A percentile compares a stretch with the other conserved stretches of the same genome.
These are phyloP conservation scores for Clitoria ternatea DNA, from an alignment of 306 rosid species.

Conservation along the genomic window DNA sequence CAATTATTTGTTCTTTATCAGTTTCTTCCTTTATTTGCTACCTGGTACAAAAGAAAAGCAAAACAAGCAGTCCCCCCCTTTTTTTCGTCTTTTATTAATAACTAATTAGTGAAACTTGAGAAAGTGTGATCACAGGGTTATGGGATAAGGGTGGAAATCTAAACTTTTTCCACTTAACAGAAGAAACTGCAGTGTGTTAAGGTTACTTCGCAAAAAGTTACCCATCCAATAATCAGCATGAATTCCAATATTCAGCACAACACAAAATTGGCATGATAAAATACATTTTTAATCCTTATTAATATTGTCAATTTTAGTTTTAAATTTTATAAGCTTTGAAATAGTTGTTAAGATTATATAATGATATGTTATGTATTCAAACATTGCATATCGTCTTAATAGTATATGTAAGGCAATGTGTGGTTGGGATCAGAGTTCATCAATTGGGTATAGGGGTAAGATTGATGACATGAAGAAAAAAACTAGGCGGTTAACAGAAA, in stretches of 20 bases:
- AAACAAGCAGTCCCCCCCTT: neutral
- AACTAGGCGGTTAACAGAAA: too few species aligned
- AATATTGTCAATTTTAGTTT: too few species aligned
- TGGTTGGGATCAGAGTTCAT: too few species aligned
- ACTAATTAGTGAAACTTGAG: neutral
- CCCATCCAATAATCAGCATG: neutral
- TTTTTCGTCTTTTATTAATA: neutral
- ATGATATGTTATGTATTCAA: too few species aligned
- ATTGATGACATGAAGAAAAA: too few species aligned
- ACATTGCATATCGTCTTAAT: too few species aligned
- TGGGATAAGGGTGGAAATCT: neutral
- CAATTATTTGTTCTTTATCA: neutral
- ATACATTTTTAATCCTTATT: too few species aligned
- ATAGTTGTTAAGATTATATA: too few species aligned
- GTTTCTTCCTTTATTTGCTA: slow-evolving; percentile 4
- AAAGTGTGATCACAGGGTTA: neutral
- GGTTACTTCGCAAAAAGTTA: neutral
- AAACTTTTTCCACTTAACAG: neutral
- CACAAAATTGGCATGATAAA: too few species aligned
- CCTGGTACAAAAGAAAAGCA: neutral
- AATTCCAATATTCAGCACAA: neutral
- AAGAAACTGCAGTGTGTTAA: neutral
- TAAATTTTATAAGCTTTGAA: too few species aligned
- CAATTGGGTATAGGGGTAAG: too few species aligned
- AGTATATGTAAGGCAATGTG: too few species aligned